Percentiles rank a stretch among this genome's conserved stretches.
These are phyloP conservation scores for Lipomyces sp. DNA, from an alignment of 805 yeast genomes.

Conservation along the genomic window DNA sequence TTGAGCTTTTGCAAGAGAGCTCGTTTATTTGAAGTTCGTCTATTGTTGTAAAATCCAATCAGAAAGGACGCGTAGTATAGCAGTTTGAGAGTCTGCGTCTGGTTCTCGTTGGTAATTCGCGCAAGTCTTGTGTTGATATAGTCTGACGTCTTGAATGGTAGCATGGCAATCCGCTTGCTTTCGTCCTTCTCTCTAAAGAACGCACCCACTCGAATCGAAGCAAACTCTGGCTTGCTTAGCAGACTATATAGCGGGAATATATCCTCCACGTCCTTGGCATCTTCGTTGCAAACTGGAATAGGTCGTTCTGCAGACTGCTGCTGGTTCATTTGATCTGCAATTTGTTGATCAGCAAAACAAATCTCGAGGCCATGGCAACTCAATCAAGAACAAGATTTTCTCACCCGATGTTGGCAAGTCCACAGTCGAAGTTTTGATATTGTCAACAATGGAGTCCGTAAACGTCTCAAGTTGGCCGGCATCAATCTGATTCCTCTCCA, in stretches of 20 bases:
- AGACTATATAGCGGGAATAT: conserved; percentile 71
- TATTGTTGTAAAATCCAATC: conserved; percentile 72
- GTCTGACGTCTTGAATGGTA: conserved; percentile 24
- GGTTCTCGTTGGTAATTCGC: conserved; percentile 44
- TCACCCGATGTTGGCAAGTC: conserved; percentile 63
- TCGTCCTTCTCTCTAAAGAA: conserved; percentile 46
- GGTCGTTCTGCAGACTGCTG: conserved; percentile 68
- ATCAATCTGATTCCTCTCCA: conserved; percentile 82
- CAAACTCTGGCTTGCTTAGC: conserved; percentile 64
- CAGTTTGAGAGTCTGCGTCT: conserved; percentile 59
- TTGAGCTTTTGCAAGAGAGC: conserved; percentile 55
- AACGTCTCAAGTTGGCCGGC: conserved; percentile 70
- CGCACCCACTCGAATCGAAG: conserved; percentile 55
- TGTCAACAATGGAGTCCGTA: conserved; percentile 78
- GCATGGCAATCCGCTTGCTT: conserved; percentile 13
- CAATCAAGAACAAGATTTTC: too few species aligned
- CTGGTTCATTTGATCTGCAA: conserved; percentile 53
- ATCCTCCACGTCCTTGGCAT: conserved; percentile 80
- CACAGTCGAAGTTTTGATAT: conserved; percentile 65
- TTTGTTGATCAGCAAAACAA: not conserved
- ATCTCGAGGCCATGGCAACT: too few species aligned
- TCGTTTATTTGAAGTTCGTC: conserved; percentile 60
- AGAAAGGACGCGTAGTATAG: conserved; percentile 78
- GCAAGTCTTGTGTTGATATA: conserved; percentile 35
- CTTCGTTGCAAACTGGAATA: conserved; percentile 70